Percentiles rank a stretch among this genome's conserved stretches.
Evolutionary conservation across 495 filamentous ascomycete species (phyloP).

Genomic region (Lasiosphaeris hirsuta): DNA sequence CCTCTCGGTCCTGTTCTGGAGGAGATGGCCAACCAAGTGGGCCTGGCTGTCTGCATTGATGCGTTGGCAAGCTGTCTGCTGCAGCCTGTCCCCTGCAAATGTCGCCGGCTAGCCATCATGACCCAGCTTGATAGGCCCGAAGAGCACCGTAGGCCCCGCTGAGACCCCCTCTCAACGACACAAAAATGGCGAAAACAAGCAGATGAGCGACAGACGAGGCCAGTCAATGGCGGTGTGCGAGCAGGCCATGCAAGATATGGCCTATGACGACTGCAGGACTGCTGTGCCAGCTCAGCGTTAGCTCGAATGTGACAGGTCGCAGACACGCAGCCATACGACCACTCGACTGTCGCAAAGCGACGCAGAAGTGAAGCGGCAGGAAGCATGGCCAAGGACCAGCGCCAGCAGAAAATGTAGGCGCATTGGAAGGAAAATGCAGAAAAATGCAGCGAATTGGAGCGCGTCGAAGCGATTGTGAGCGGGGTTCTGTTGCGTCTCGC

Average conservation of each 20-base stretch:
- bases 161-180: constrained; percentile 10
- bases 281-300: constrained; percentile 32
- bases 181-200: constrained; percentile 20
- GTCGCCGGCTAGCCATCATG: constrained; percentile 27
- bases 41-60: constrained; percentile 35
- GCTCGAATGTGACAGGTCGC: constrained; percentile 31
- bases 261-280: constrained; percentile 29
- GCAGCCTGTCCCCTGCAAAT: constrained; percentile 31
- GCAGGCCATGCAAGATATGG: constrained; percentile 12
- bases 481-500: too few species aligned
- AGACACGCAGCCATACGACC: constrained; percentile 16
- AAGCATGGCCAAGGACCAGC: constrained; percentile 14
- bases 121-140: constrained; percentile 31
- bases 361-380: constrained; percentile 22
- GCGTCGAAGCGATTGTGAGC: constrained; percentile 4
- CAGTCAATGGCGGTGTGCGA: constrained; percentile 27
- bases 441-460: constrained; percentile 10
- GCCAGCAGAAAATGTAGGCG: neutral
- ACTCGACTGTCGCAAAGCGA: constrained; percentile 13
- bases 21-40: constrained; percentile 21
- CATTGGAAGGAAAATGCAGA: constrained; percentile 4
- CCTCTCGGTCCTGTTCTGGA: constrained; percentile 5
- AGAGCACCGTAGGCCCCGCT: constrained; percentile 24
- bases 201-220: constrained; percentile 9
- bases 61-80: constrained; percentile 32